Percentiles rank a stretch among this genome's conserved stretches.
phyloP scores from a whole-genome alignment of 768 basidiomycete genomes.

The Lactifluus rugatus region DNA sequence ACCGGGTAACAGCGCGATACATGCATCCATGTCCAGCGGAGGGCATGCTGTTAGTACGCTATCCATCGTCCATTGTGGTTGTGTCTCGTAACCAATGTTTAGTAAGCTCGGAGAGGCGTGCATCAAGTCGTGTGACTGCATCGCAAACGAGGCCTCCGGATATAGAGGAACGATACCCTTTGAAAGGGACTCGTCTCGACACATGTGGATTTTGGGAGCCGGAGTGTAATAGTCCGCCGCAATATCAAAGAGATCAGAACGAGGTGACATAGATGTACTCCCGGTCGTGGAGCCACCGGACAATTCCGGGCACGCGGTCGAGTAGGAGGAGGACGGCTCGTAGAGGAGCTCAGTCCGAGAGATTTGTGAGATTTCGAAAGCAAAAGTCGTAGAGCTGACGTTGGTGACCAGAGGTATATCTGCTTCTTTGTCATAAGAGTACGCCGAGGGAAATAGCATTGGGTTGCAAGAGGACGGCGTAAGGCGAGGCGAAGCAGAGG shows the following conservation, averaged over 20 bases:
- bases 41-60: slow-evolving; percentile 8
- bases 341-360: slow-evolving; percentile 10
- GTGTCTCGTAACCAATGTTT: slow-evolving; percentile 13
- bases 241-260: slow-evolving; percentile 19
- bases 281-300: slow-evolving; percentile 10
- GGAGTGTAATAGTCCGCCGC: slow-evolving; percentile 13
- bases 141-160: slow-evolving; percentile 1
- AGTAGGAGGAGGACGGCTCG: slow-evolving; percentile 4
- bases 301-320: slow-evolving; percentile 11
- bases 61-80: slow-evolving; percentile 10
- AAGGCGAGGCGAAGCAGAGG: slow-evolving; percentile 11
- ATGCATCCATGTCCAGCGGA: slow-evolving; percentile 13
- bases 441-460: slow-evolving; percentile 1
- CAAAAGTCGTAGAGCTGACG: slow-evolving; percentile 1
- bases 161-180: slow-evolving; percentile 15
- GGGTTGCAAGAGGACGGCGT: slow-evolving; percentile 6
- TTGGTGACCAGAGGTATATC: slow-evolving; percentile 11
- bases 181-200: slow-evolving; percentile 18
- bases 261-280: slow-evolving; percentile 19
- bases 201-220: slow-evolving; percentile 9
- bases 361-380: slow-evolving; percentile 16
- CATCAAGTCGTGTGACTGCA: slow-evolving; percentile 13
- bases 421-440: slow-evolving; percentile 3
- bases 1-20: not conserved
- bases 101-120: slow-evolving; percentile 2